These are phyloP conservation scores for Tremella yokohamensis DNA, from an alignment of 768 basidiomycete genomes.

Conservation along the genomic window DNA sequence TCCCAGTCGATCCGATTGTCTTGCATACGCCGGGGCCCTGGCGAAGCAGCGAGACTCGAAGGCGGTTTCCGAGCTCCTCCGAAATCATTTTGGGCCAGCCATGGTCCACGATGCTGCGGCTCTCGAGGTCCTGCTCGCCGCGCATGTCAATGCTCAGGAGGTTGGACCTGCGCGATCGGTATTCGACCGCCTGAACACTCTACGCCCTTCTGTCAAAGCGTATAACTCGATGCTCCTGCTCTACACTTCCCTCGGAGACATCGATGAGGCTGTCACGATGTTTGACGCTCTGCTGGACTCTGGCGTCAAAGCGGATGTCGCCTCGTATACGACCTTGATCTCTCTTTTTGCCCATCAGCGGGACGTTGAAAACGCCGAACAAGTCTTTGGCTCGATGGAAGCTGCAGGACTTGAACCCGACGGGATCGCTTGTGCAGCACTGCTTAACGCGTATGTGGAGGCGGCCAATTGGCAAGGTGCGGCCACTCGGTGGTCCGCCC, in stretches of 20 bases:
- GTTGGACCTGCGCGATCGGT: not conserved
- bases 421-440: slow-evolving; percentile 53
- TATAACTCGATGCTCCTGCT: not conserved
- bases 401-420: slow-evolving; percentile 31
- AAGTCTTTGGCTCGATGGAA: slow-evolving; percentile 64
- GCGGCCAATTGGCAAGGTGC: slow-evolving; percentile 74
- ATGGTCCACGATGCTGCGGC: not conserved
- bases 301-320: not conserved
- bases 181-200: not conserved
- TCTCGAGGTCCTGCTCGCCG: not conserved
- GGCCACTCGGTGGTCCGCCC: slow-evolving; percentile 65
- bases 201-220: not conserved
- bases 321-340: slow-evolving; percentile 65
- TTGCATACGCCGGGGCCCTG: too few species aligned
- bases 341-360: slow-evolving; percentile 62
- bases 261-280: not conserved
- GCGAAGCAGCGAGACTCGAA: not conserved
- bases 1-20: too few species aligned
- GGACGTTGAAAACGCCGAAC: slow-evolving; percentile 65
- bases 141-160: not conserved
- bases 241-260: not conserved
- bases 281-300: not conserved
- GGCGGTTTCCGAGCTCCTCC: not conserved
- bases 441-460: slow-evolving; percentile 81
- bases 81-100: not conserved